Evolutionary conservation across 2,329 filamentous ascomycete species (phyloP).

Genomic region (Stachybotrys elegans): DNA sequence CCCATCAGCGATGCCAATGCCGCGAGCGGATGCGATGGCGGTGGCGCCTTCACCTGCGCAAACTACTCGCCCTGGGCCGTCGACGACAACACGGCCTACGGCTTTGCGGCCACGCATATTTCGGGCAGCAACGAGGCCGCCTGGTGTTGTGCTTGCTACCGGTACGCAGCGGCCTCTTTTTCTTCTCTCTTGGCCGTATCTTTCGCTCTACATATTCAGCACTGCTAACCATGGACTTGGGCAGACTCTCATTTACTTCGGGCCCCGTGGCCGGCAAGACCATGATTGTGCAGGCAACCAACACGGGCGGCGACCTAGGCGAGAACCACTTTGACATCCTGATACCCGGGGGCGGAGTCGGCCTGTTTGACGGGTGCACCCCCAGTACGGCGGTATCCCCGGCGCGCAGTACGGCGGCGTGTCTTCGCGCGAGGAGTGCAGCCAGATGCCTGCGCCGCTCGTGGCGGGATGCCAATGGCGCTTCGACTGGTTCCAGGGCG

Average conservation of each 20-base stretch:
- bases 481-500: conserved; percentile 58
- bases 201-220: too few relatives aligned
- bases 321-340: conserved; percentile 55
- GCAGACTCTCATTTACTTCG: conserved; percentile 42
- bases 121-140: conserved; percentile 47
- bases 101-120: conserved; percentile 58
- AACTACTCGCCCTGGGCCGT: conserved; percentile 59
- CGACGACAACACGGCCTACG: conserved; percentile 54
- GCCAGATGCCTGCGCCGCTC: conserved; percentile 44
- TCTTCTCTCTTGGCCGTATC: too few relatives aligned
- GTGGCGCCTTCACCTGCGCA: conserved; percentile 55
- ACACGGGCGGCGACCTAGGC: conserved; percentile 54
- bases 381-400: conserved; percentile 37
- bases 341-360: conserved; percentile 51
- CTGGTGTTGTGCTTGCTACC: conserved; percentile 66
- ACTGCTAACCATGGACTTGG: conserved; percentile 2
- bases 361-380: conserved; percentile 48
- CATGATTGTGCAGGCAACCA: conserved; percentile 60
- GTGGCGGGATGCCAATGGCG: conserved; percentile 58
- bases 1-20: conserved; percentile 45
- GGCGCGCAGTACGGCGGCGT: conserved; percentile 56
- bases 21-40: conserved; percentile 51
- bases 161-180: conserved; percentile 22
- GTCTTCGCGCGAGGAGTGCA: conserved; percentile 43
- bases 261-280: conserved; percentile 52